These are phyloP conservation scores for Pholiota adiposa DNA, from an alignment of 1,284 basidiomycete genomes.

Conservation along the genomic window DNA sequence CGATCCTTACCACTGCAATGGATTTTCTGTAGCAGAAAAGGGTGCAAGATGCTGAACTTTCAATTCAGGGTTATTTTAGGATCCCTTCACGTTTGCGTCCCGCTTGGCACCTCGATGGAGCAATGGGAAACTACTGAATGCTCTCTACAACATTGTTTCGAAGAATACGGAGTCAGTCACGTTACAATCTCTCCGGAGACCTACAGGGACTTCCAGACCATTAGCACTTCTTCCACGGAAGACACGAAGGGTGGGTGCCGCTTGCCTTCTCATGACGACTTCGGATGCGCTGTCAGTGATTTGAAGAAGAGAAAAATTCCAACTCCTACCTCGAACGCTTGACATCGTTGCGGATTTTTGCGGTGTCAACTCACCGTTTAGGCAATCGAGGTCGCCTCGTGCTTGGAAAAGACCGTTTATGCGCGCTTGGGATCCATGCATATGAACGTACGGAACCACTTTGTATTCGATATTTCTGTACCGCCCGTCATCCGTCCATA, in stretches of 20 bases:
- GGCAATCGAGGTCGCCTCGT: neutral
- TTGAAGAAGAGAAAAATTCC: slow-evolving; percentile 37
- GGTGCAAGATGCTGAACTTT: slow-evolving; percentile 6
- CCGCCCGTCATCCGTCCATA: neutral
- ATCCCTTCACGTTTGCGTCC: slow-evolving; percentile 52
- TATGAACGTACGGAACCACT: neutral
- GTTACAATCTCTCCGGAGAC: slow-evolving; percentile 56
- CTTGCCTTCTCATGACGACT: slow-evolving; percentile 40
- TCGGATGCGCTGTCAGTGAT: slow-evolving; percentile 43
- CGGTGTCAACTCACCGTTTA: neutral
- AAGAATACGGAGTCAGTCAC: slow-evolving; percentile 51
- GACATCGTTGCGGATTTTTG: neutral
- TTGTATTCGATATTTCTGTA: neutral
- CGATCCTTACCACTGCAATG: slow-evolving; percentile 5
- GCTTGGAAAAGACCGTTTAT: neutral
- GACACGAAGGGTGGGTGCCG: slow-evolving; percentile 36
- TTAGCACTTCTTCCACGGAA: slow-evolving; percentile 28
- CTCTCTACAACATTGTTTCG: slow-evolving; percentile 48
- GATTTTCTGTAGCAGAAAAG: neutral
- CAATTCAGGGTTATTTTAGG: slow-evolving; percentile 46
- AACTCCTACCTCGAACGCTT: slow-evolving; percentile 6
- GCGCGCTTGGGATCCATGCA: neutral
- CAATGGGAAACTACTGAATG: slow-evolving; percentile 51
- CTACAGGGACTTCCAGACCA: slow-evolving; percentile 33
- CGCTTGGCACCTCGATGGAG: slow-evolving; percentile 42